phyloP scores from a whole-genome alignment of 2,329 filamentous ascomycete genomes.

The Pseudocercospora pini-densiflorae region DNA sequence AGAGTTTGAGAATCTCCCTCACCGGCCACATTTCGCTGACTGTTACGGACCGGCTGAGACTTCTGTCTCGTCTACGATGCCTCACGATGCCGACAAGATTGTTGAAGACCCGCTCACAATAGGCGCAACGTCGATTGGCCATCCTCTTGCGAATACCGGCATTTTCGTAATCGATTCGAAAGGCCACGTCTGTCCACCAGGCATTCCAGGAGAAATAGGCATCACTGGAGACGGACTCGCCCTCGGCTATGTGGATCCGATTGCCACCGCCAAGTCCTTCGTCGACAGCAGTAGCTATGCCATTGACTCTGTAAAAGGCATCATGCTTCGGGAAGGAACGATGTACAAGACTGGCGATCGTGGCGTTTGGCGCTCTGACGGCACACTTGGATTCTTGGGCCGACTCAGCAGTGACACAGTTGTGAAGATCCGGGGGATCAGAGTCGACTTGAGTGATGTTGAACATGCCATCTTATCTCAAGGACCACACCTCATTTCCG shows the following conservation, averaged over 20 bases:
- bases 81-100: conserved; percentile 5
- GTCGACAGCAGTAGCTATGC: conserved; percentile 10
- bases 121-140: conserved; percentile 18
- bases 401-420: conserved; percentile 50
- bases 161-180: conserved; percentile 49
- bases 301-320: conserved; percentile 5
- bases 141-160: conserved; percentile 43
- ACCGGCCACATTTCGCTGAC: conserved; percentile 13
- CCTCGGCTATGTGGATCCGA: conserved; percentile 41
- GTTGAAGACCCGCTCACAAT: conserved; percentile 15
- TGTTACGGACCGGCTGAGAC: conserved; percentile 27
- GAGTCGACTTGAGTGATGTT: conserved; percentile 56
- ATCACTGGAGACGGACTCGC: conserved; percentile 47
- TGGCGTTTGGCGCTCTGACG: conserved; percentile 42
- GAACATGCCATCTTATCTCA: conserved; percentile 39
- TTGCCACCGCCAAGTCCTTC: conserved; percentile 22
- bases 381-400: conserved; percentile 43
- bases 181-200: conserved; percentile 44
- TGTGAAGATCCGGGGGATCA: conserved; percentile 52
- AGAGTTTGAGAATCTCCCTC: conserved; percentile 10
- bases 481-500: conserved; percentile 33
- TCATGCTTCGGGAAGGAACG: conserved; percentile 3
- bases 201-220: conserved; percentile 50
- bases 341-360: conserved; percentile 49
- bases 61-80: conserved; percentile 19